Conservation (phyloP, 805 yeast genomes). For the Jamesozyma rosinii region DNA sequence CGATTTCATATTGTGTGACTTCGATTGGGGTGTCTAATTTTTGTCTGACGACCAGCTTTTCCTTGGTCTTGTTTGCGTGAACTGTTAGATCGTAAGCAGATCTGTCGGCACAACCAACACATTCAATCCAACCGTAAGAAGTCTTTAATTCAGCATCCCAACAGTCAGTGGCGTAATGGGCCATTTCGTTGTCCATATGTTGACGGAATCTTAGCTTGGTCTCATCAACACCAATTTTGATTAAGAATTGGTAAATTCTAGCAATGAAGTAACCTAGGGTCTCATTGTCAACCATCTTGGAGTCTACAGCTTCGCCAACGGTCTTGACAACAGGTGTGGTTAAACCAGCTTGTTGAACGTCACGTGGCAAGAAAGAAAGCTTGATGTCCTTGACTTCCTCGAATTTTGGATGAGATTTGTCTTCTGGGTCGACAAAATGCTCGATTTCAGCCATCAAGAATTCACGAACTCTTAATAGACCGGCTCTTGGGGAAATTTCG, state of each 20-base stretch:
- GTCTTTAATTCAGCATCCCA: constrained; percentile 98
- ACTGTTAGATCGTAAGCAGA: constrained; percentile 95
- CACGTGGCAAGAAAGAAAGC: constrained; percentile 76
- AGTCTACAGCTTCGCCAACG: constrained; percentile 81
- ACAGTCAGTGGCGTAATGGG: constrained; percentile 98
- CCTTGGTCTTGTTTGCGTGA: constrained; percentile 90
- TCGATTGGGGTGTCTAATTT: constrained; percentile 73
- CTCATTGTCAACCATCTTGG: constrained; percentile 89
- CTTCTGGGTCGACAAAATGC: constrained; percentile 90
- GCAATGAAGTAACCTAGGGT: constrained; percentile 96
- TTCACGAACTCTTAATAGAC: constrained; percentile 94
- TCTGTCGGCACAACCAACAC: constrained; percentile 99
- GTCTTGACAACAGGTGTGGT: constrained; percentile 56
- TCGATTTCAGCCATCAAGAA: constrained; percentile 99
- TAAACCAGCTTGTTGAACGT: constrained; percentile 77
- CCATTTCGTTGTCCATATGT: constrained; percentile 98
- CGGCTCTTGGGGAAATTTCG: constrained; percentile 97
- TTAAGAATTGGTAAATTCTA: constrained; percentile 77
- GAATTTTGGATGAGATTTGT: constrained; percentile 78
- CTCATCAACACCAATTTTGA: constrained; percentile 84
- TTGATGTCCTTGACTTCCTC: constrained; percentile 61
- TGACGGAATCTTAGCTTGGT: constrained; percentile 88
- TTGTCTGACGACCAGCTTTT: constrained; percentile 89
- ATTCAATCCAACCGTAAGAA: constrained; percentile 98
- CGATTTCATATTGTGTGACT: constrained; percentile 77